Base-by-base conservation (phyloP, 768 basidiomycete genomes). In the Naganishia friedmannii region DNA sequence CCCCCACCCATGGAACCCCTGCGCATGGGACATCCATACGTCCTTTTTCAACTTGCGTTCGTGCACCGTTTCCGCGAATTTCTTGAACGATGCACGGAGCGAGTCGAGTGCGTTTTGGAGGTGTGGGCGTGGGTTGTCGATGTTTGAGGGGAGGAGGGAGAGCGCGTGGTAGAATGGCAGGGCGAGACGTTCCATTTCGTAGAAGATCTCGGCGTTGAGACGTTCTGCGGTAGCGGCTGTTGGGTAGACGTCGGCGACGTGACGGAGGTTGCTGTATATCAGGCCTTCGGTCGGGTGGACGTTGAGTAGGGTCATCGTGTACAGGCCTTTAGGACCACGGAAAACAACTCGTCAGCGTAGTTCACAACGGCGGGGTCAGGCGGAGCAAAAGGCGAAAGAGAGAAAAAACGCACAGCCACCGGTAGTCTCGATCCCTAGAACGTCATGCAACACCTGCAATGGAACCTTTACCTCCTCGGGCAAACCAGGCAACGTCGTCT, bases 1-100 rank as follows among this genome's bases (percentile, higher is more conserved):
- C 19, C 70, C 70, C 70, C 70, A 70, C 56, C 70, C 70, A 45
- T 70, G 70, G 37, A 70, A 70, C 31, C 70, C 70, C 65, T 70
- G 70, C 29, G 70, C 70, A 56, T 70, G 70, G 26, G 65, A 66
- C 70, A 70, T 70, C 70, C 70, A 70, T 31, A 67, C 70, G 42
- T 70, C 70, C 23, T 70, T 70, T 29, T 48, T 34, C 26, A 70
- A 12, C 34, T 66, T 65, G 0, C 70, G 53, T 32, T 70, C 70
- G 26, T 66, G 53, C 15, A 70, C 65, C 51, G 63, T 67, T 29
- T 70, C 70, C 32, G 65, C 65, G 31, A 70, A 70, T 0, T 56
- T 23, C 45, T 70, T 70, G 70, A 70, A 70, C 2, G 70, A 65
- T 8, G 70, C 70, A 34, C 65, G 65, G 34, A 67, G 21, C 0